Evolutionary conservation across 2,329 filamentous ascomycete genomes (phyloP).

Genomic region (Aspergillus flavus): DNA sequence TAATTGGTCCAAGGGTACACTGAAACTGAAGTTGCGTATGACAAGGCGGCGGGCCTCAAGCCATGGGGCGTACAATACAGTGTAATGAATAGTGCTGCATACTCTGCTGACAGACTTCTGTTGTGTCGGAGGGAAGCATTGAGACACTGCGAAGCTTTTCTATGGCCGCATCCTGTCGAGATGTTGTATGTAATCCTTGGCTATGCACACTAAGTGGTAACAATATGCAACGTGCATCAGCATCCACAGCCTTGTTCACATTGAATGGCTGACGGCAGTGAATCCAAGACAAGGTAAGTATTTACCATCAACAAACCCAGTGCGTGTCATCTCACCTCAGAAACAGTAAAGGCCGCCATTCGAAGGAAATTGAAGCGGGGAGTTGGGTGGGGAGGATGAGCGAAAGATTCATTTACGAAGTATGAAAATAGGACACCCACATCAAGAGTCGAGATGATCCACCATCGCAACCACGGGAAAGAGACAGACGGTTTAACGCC

Average conservation of each 20-base stretch:
- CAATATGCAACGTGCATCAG: neutral
- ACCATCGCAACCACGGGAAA: constrained; percentile 5
- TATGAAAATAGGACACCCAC: neutral
- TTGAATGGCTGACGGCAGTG: neutral
- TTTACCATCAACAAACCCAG: neutral
- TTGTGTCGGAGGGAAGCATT: neutral
- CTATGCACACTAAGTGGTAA: neutral
- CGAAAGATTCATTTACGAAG: neutral
- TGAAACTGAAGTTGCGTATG: constrained; percentile 1
- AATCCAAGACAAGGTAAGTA: neutral
- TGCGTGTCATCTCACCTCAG: neutral
- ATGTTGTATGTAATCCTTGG: neutral
- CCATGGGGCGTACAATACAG: neutral
- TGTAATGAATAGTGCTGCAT: neutral
- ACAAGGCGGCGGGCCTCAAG: constrained; percentile 6
- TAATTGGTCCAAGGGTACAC: constrained; percentile 4
- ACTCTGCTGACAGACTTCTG: neutral
- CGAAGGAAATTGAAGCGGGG: neutral
- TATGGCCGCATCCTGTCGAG: neutral
- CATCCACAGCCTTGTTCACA: neutral
- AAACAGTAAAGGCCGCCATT: neutral
- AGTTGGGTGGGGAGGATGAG: neutral
- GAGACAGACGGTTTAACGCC: neutral
- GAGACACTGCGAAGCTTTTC: neutral
- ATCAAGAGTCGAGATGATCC: neutral